Evolutionary conservation across 176 grass and related monocot genomes (phyloP).

Genomic region (Pharus latifolius): DNA sequence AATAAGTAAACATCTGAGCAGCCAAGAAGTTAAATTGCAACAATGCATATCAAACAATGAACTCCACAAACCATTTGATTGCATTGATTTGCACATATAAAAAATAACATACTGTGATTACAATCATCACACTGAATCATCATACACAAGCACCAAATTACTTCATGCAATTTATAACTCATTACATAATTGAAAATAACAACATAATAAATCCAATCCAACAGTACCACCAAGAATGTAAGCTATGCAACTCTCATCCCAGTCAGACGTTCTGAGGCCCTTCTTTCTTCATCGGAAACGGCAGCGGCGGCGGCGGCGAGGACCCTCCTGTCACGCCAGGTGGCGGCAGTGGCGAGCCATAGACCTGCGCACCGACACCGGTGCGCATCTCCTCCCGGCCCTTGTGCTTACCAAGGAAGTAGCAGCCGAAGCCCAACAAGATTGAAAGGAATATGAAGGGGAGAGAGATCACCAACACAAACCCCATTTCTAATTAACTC

Average conservation of each 20-base stretch:
- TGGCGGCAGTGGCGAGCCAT: slow-evolving; percentile 45
- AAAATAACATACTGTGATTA: not conserved
- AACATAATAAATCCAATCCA: not conserved
- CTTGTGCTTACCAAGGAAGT: slow-evolving; percentile 66
- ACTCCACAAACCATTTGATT: not conserved
- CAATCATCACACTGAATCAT: slow-evolving; percentile 5
- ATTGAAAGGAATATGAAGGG: slow-evolving; percentile 63
- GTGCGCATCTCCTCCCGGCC: slow-evolving; percentile 48
- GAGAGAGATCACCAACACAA: slow-evolving; percentile 61
- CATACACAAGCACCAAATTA: not conserved
- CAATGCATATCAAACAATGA: not conserved
- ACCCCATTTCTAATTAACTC: slow-evolving; percentile 28
- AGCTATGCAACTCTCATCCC: no score
- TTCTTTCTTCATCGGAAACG: slow-evolving; percentile 22
- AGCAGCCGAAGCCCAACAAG: slow-evolving; percentile 70
- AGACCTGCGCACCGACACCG: slow-evolving; percentile 52
- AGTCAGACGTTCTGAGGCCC: slow-evolving; percentile 31
- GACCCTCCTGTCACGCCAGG: not conserved
- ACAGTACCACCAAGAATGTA: not conserved
- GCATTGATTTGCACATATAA: not conserved
- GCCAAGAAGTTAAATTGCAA: no score
- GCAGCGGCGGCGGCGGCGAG: not conserved
- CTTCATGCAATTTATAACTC: not conserved
- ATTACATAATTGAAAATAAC: not conserved
- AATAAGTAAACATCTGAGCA: no score